Percentiles rank a stretch among this genome's conserved stretches.
Conservation (phyloP, 139 green algal genomes). For the Chlamydomonas incerta region DNA sequence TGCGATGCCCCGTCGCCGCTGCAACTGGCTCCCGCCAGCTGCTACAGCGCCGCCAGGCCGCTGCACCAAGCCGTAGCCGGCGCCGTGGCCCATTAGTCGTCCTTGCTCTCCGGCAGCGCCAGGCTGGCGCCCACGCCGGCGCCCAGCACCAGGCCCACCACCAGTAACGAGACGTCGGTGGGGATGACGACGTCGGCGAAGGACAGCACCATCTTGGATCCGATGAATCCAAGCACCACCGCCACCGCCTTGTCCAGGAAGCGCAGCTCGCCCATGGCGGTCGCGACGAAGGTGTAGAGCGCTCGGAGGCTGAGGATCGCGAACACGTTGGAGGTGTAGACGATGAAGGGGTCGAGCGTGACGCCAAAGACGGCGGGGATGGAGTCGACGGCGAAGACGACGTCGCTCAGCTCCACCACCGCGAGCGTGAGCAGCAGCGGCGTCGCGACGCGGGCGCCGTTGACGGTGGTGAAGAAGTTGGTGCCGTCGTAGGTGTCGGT, state of each 20-base stretch:
- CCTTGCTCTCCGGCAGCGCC: slow-evolving; percentile 52
- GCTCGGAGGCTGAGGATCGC: slow-evolving; percentile 87
- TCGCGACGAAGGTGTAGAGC: slow-evolving; percentile 79
- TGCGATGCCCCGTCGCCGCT: too few relatives aligned
- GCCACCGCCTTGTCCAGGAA: slow-evolving; percentile 91
- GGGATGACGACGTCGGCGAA: slow-evolving; percentile 80
- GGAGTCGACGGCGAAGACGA: slow-evolving; percentile 94
- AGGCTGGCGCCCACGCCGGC: slow-evolving; percentile 82
- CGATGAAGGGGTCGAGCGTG: slow-evolving; percentile 96
- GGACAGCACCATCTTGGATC: slow-evolving; percentile 85
- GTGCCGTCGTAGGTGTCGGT: slow-evolving; percentile 88
- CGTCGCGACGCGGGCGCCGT: slow-evolving; percentile 73
- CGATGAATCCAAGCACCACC: slow-evolving; percentile 89
- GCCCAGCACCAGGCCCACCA: slow-evolving; percentile 79
- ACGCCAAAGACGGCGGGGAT: slow-evolving; percentile 89
- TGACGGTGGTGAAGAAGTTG: slow-evolving; percentile 89
- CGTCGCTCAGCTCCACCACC: slow-evolving; percentile 93
- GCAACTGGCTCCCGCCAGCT: too few relatives aligned
- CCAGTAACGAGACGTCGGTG: slow-evolving; percentile 78
- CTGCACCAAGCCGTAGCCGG: too few relatives aligned
- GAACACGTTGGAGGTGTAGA: slow-evolving; percentile 97
- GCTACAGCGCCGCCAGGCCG: too few relatives aligned
- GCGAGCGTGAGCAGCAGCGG: slow-evolving; percentile 93
- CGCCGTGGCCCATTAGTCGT: slow-evolving; percentile 1
- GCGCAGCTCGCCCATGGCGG: slow-evolving; percentile 65